These are phyloP conservation scores for Populus euphratica DNA, from an alignment of 345 rosid genomes.

Conservation along the genomic window DNA sequence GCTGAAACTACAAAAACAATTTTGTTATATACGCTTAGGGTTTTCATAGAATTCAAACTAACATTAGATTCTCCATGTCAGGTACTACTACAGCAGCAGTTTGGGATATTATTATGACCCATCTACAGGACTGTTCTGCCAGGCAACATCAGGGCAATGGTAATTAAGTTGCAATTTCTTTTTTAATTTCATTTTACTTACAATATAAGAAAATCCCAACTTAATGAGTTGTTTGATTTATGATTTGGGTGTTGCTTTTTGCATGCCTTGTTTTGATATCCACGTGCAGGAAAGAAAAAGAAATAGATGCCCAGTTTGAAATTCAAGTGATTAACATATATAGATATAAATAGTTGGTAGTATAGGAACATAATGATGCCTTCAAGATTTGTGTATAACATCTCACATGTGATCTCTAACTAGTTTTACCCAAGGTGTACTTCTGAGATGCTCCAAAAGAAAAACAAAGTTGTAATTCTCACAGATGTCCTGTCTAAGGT, in stretches of 20 bases:
- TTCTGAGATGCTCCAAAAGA: too few species aligned
- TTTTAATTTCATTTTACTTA: background rate
- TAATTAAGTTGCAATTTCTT: conserved; percentile 23
- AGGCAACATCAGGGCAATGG: conserved; percentile 86
- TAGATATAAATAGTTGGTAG: too few species aligned
- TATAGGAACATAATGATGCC: too few species aligned
- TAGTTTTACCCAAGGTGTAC: too few species aligned
- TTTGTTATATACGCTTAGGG: background rate
- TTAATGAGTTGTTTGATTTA: background rate
- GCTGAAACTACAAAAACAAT: background rate
- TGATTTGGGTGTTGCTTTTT: background rate
- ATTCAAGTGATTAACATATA: too few species aligned
- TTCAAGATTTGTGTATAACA: too few species aligned
- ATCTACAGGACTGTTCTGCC: conserved; percentile 71
- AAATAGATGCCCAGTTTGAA: too few species aligned
- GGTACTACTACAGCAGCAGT: conserved; percentile 92
- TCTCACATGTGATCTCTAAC: too few species aligned
- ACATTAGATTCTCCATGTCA: conserved; percentile 21
- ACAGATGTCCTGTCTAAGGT: too few species aligned
- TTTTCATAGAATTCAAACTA: background rate
- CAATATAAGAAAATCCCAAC: background rate
- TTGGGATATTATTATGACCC: conserved; percentile 90
- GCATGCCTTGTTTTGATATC: background rate
- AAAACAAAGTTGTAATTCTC: too few species aligned
- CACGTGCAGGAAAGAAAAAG: background rate